phyloP scores from a whole-genome alignment of 2,329 filamentous ascomycete species.

The Neonectria magnoliae region DNA sequence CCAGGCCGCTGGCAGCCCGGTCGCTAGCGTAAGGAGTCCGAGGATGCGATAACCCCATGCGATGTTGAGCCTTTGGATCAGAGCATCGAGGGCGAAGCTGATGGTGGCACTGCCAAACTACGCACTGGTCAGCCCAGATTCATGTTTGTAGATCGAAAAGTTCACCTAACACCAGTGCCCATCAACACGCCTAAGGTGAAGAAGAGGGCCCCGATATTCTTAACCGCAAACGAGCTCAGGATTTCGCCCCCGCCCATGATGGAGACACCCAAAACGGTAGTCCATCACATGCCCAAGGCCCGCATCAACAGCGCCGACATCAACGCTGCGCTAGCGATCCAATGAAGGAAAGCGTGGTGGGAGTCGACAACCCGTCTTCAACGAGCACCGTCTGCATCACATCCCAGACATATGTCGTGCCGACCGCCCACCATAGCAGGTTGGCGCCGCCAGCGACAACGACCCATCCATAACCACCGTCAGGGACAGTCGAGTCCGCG shows the following conservation, averaged over 20 bases:
- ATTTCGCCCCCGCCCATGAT: constrained; percentile 62
- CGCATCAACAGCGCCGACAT: constrained; percentile 62
- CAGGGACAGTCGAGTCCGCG: constrained; percentile 58
- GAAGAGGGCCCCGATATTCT: constrained; percentile 49
- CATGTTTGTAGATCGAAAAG: not conserved
- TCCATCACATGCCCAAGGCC: constrained; percentile 57
- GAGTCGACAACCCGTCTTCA: constrained; percentile 55
- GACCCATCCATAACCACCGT: constrained; percentile 67
- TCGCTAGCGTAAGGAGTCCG: constrained; percentile 60
- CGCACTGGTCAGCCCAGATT: constrained; percentile 3
- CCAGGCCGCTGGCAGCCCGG: constrained; percentile 64
- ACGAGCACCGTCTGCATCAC: constrained; percentile 68
- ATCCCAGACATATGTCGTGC: constrained; percentile 68
- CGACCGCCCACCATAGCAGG: constrained; percentile 66
- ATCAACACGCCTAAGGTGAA: constrained; percentile 46
- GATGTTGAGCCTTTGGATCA: constrained; percentile 55
- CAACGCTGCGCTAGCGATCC: constrained; percentile 62
- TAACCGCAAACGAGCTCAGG: constrained; percentile 50
- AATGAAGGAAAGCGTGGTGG: constrained; percentile 67
- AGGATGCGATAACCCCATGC: constrained; percentile 64
- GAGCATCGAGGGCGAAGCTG: constrained; percentile 57
- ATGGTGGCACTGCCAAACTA: constrained; percentile 59
- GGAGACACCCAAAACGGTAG: constrained; percentile 59
- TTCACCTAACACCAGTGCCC: constrained; percentile 47
- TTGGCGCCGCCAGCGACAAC: constrained; percentile 61